Percentiles rank a stretch among this genome's conserved stretches.
These are phyloP conservation scores for Sungouiella blattae DNA, from an alignment of 805 yeast species.

Conservation along the genomic window DNA sequence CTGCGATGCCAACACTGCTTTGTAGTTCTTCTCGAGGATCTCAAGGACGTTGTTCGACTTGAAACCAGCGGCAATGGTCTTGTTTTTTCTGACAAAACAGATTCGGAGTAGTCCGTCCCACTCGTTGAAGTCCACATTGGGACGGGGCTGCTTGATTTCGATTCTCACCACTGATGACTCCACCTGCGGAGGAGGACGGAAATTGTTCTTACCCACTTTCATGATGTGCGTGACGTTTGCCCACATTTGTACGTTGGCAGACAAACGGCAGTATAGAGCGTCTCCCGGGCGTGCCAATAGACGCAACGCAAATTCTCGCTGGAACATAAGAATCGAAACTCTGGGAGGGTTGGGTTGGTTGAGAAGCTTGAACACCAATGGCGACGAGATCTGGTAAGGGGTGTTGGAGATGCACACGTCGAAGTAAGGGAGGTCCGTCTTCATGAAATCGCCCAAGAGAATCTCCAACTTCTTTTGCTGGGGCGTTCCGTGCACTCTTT, in stretches of 20 bases:
- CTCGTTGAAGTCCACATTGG: slow-evolving; percentile 88
- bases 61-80: slow-evolving; percentile 90
- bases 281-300: slow-evolving; percentile 97
- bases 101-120: slow-evolving; percentile 96
- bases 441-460: slow-evolving; percentile 92
- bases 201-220: slow-evolving; percentile 97
- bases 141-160: slow-evolving; percentile 89
- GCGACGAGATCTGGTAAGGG: slow-evolving; percentile 96
- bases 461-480: slow-evolving; percentile 88
- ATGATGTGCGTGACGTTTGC: slow-evolving; percentile 97
- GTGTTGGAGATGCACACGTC: slow-evolving; percentile 97
- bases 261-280: slow-evolving; percentile 81
- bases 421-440: slow-evolving; percentile 89
- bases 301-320: slow-evolving; percentile 93
- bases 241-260: slow-evolving; percentile 99
- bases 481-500: slow-evolving; percentile 97
- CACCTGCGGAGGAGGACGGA: slow-evolving; percentile 97
- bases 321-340: slow-evolving; percentile 94
- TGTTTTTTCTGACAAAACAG: slow-evolving; percentile 88
- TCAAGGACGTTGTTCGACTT: slow-evolving; percentile 75
- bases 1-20: slow-evolving; percentile 60
- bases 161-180: slow-evolving; percentile 94
- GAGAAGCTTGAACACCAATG: slow-evolving; percentile 86
- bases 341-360: slow-evolving; percentile 93
- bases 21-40: slow-evolving; percentile 84